phyloP scores from a whole-genome alignment of 2,329 filamentous ascomycete species.

The Aspergillus pseudonomiae region DNA sequence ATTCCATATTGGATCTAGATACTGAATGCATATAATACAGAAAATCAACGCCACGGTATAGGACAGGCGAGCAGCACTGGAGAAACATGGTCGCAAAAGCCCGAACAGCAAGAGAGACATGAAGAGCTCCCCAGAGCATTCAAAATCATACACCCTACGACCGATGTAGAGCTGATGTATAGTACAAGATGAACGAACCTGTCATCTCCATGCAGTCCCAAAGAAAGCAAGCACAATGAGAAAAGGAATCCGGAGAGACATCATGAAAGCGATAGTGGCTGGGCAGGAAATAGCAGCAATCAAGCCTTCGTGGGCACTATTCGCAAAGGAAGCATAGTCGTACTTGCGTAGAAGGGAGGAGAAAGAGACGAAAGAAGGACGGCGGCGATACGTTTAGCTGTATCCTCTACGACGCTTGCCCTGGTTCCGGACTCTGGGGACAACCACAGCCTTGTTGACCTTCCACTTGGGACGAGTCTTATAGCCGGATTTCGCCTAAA shows the following conservation, averaged over 20 bases:
- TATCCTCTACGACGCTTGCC: constrained; percentile 78
- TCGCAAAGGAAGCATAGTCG: constrained; percentile 1
- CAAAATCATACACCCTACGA: constrained; percentile 10
- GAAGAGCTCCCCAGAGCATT: constrained; percentile 4
- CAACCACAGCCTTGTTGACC: constrained; percentile 87
- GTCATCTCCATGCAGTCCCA: constrained; percentile 8
- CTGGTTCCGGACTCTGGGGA: constrained; percentile 81
- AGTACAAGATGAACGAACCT: constrained; percentile 20
- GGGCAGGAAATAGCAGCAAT: not conserved
- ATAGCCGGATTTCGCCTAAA: constrained; percentile 64
- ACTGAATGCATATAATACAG: constrained; percentile 23
- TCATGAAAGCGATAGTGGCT: not conserved
- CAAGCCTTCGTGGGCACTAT: not conserved
- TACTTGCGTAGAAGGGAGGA: constrained; percentile 5
- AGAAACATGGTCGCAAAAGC: constrained; percentile 12
- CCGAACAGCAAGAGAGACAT: constrained; percentile 4
- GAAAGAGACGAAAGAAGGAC: constrained; percentile 8
- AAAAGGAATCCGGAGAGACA: constrained; percentile 4
- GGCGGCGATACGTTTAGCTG: constrained; percentile 41
- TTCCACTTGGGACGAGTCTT: constrained; percentile 91
- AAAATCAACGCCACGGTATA: constrained; percentile 22
- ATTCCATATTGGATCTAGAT: constrained; percentile 6
- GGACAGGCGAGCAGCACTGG: constrained; percentile 7
- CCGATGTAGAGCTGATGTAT: constrained; percentile 17
- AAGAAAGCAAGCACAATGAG: constrained; percentile 4